phyloP scores from a whole-genome alignment of 495 filamentous ascomycete species.

The Margaritispora aquatica region DNA sequence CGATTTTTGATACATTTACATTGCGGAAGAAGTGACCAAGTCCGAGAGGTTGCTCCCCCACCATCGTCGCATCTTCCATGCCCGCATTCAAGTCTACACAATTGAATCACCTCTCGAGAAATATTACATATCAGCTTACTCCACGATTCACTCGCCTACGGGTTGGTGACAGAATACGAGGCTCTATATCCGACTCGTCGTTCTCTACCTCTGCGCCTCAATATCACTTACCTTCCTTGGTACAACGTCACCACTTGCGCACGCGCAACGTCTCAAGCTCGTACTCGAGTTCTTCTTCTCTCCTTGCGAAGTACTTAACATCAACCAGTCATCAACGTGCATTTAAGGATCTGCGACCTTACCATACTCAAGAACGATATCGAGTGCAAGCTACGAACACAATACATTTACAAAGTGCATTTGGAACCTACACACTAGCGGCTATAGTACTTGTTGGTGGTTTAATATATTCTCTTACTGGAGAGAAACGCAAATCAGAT shows the following conservation, averaged over 20 bases:
- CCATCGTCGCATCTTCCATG: slow-evolving; percentile 11
- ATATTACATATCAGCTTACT: not conserved
- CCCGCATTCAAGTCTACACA: not conserved
- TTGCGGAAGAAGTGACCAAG: no score
- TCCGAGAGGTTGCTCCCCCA: not conserved
- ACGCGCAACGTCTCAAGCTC: not conserved
- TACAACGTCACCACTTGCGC: not conserved
- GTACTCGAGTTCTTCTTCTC: not conserved
- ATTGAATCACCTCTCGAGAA: not conserved
- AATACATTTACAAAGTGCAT: not conserved
- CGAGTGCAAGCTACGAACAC: not conserved
- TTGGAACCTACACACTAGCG: slow-evolving; percentile 7
- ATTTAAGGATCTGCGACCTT: not conserved
- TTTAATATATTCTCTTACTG: slow-evolving; percentile 7
- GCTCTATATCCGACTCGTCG: not conserved
- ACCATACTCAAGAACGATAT: not conserved
- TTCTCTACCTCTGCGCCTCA: not conserved
- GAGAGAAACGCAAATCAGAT: not conserved
- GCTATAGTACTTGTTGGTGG: slow-evolving; percentile 1
- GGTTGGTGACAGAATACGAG: not conserved
- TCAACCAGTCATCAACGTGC: slow-evolving; percentile 17
- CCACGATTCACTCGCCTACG: not conserved
- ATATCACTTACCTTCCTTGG: not conserved
- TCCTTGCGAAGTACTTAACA: not conserved
- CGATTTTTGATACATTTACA: no score